Percentiles rank a stretch among this genome's conserved stretches.
These are phyloP conservation scores for Nicotiana otophora DNA, from an alignment of 257 asterid genomes.

Conservation along the genomic window DNA sequence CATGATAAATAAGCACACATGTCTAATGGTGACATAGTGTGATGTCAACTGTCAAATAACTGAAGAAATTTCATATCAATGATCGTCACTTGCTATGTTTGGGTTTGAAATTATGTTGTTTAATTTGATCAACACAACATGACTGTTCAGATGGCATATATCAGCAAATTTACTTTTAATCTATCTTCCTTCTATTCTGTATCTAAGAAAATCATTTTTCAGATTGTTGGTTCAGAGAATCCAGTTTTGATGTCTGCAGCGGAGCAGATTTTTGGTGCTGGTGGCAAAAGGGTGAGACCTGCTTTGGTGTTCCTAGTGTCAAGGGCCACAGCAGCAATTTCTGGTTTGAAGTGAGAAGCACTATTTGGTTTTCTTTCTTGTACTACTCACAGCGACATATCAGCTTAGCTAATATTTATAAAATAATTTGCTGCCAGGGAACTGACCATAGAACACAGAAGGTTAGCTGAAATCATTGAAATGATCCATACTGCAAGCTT, in stretches of 20 bases:
- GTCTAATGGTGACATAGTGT: neutral
- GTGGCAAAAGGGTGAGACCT: constrained; percentile 96
- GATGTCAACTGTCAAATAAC: neutral
- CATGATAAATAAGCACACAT: neutral
- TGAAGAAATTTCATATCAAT: neutral
- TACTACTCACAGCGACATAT: neutral
- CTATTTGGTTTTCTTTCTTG: neutral
- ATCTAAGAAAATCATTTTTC: constrained; percentile 25
- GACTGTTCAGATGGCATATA: neutral
- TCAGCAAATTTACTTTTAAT: neutral
- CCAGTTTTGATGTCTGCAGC: constrained; percentile 96
- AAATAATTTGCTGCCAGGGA: constrained; percentile 45
- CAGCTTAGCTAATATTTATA: neutral
- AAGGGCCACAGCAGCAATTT: constrained; percentile 81
- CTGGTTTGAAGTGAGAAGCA: constrained; percentile 61
- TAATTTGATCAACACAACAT: neutral
- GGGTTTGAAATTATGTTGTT: neutral
- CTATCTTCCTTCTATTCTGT: neutral
- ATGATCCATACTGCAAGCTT: constrained; percentile 98
- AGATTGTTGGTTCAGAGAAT: constrained; percentile 98
- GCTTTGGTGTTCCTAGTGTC: constrained; percentile 87
- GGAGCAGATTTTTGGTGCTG: constrained; percentile 95
- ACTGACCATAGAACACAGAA: constrained; percentile 75
- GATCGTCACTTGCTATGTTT: neutral
- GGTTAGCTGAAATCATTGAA: constrained; percentile 95